Evolutionary conservation across 768 basidiomycete species (phyloP).

Genomic region (Clitopilus passeckerianus): DNA sequence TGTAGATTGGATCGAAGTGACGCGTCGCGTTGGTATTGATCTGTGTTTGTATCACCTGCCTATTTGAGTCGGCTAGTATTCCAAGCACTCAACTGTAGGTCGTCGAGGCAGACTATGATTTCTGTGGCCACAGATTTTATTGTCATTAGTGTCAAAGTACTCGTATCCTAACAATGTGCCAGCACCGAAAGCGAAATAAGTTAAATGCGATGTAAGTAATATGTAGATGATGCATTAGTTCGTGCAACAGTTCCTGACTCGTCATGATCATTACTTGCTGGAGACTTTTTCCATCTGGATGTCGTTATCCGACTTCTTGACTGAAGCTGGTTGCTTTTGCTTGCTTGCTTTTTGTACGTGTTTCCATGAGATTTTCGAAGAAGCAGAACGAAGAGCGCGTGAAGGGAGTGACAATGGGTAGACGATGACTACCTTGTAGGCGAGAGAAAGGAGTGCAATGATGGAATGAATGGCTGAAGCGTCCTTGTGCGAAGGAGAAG

Average conservation of each 20-base stretch:
- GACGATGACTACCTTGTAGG: constrained; percentile 41
- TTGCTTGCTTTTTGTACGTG: constrained; percentile 4
- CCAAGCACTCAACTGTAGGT: too few species aligned
- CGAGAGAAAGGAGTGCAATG: constrained; percentile 38
- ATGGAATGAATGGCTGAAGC: constrained; percentile 27
- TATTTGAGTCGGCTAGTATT: too few species aligned
- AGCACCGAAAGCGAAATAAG: constrained; percentile 36
- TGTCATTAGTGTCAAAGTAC: not conserved
- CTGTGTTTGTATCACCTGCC: constrained; percentile 18
- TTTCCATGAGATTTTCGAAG: constrained; percentile 15
- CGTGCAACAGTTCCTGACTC: not conserved
- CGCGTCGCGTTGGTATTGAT: constrained; percentile 60
- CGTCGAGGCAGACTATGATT: not conserved
- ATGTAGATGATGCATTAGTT: not conserved
- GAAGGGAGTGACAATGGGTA: constrained; percentile 49
- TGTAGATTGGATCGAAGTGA: constrained; percentile 38
- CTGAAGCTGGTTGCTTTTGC: constrained; percentile 14
- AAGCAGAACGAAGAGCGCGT: constrained; percentile 25
- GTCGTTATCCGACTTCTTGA: constrained; percentile 8
- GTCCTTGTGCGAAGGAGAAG: not conserved
- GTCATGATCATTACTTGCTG: not conserved
- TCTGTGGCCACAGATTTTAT: not conserved
- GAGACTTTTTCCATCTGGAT: constrained; percentile 33
- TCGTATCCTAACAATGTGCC: constrained; percentile 28
- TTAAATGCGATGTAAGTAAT: constrained; percentile 15